Evolutionary conservation across 768 basidiomycete genomes (phyloP).

Genomic region (Podaxis mareebaensis): DNA sequence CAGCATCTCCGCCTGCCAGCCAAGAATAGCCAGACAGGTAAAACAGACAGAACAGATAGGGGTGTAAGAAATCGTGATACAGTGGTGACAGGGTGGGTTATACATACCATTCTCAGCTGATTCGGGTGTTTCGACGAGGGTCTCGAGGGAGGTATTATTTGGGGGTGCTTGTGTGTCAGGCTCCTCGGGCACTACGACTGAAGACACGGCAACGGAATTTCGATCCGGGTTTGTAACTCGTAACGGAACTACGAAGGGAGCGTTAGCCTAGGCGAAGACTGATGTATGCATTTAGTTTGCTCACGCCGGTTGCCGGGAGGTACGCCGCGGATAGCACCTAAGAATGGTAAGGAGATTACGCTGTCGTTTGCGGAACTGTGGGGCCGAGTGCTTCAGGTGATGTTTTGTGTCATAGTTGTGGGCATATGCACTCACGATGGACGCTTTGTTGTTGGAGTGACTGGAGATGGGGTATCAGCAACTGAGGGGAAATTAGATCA

Average conservation of each 20-base stretch:
- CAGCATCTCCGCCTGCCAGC: background rate
- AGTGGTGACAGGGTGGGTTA: background rate
- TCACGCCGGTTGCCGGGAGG: slow-evolving; percentile 47
- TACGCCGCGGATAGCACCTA: slow-evolving; percentile 47
- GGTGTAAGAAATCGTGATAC: background rate
- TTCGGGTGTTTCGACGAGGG: slow-evolving; percentile 12
- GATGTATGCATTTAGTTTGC: slow-evolving; percentile 19
- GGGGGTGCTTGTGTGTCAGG: background rate
- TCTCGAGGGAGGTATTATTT: slow-evolving; percentile 6
- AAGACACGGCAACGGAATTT: slow-evolving; percentile 1
- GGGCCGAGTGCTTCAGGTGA: slow-evolving; percentile 24
- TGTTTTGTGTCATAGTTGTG: slow-evolving; percentile 7
- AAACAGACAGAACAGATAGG: background rate
- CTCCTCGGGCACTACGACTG: slow-evolving; percentile 34
- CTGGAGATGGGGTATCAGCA: background rate
- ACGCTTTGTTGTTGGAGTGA: slow-evolving; percentile 3
- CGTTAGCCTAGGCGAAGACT: slow-evolving; percentile 5
- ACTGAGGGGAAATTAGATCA: slow-evolving; percentile 5
- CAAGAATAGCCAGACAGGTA: slow-evolving; percentile 3
- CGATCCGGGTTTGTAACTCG: slow-evolving; percentile 43
- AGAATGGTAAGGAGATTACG: slow-evolving; percentile 49
- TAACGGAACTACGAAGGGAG: slow-evolving; percentile 33
- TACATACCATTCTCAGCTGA: slow-evolving; percentile 19
- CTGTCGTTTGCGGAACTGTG: slow-evolving; percentile 45
- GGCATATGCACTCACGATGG: slow-evolving; percentile 6